Evolutionary conservation across 805 yeast genomes (phyloP).

Genomic region (Kuraishia ogatae): DNA sequence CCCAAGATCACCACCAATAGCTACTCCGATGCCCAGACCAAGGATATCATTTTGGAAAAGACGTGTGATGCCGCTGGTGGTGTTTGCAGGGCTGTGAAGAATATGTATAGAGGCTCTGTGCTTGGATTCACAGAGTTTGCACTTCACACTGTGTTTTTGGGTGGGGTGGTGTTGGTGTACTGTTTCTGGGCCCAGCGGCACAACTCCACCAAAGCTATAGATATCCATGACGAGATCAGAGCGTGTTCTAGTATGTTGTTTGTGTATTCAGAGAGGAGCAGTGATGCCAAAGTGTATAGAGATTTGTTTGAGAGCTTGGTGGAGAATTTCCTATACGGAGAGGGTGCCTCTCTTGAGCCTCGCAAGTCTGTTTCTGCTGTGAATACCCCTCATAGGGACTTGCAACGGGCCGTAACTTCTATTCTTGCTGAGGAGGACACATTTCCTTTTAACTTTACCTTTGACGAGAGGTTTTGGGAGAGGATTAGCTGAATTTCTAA

Average conservation of each 20-base stretch:
- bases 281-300: conserved; percentile 17
- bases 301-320: conserved; percentile 16
- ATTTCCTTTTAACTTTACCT: conserved; percentile 1
- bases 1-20: conserved; percentile 11
- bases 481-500: not conserved
- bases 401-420: not conserved
- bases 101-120: conserved; percentile 12
- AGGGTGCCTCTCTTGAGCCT: conserved; percentile 1
- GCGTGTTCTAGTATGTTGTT: conserved; percentile 18
- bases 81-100: conserved; percentile 12
- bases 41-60: conserved; percentile 8
- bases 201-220: conserved; percentile 8
- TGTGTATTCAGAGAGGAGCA: conserved; percentile 18
- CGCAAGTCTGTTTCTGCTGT: not conserved
- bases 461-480: conserved; percentile 4
- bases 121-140: conserved; percentile 15
- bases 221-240: conserved; percentile 16
- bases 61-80: conserved; percentile 15
- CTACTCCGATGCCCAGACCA: conserved; percentile 4
- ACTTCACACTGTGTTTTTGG: conserved; percentile 14
- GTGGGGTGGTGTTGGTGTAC: conserved; percentile 18
- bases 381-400: not conserved
- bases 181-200: conserved; percentile 15
- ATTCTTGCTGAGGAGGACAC: not conserved
- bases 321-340: conserved; percentile 10